Conservation (phyloP, 257 asterid genomes). For the Nicotiana sylvestris region DNA sequence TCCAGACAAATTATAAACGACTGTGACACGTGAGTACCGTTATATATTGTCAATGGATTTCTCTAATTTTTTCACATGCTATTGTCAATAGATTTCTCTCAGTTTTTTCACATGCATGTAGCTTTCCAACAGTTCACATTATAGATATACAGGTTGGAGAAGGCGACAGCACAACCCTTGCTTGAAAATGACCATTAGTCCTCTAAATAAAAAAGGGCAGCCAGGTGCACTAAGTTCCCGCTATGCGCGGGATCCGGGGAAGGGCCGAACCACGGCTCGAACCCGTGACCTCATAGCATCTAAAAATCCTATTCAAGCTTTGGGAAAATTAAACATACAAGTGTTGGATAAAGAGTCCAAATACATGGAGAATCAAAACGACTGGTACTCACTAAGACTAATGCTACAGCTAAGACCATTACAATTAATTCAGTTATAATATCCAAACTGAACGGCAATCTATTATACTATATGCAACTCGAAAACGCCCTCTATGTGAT, state of each 20-base stretch:
- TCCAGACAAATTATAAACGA: not conserved
- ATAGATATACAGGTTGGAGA: constrained; percentile 2
- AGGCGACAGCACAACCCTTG: not conserved
- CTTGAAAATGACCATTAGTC: not conserved
- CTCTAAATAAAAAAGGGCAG: not conserved
- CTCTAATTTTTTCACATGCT: not conserved
- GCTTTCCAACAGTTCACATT: not conserved
- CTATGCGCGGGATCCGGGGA: too few species aligned
- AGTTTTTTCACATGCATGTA: not conserved
- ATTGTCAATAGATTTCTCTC: too few species aligned
- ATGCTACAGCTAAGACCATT: not conserved
- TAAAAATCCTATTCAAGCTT: not conserved
- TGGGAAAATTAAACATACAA: not conserved
- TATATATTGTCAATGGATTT: not conserved
- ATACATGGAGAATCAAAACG: not conserved
- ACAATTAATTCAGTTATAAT: not conserved
- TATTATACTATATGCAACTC: not conserved
- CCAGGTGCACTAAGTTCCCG: too few species aligned
- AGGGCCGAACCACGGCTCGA: too few species aligned
- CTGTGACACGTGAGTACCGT: not conserved
- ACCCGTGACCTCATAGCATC: not conserved
- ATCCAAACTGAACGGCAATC: not conserved
- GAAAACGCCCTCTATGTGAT: not conserved
- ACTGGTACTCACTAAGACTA: not conserved
- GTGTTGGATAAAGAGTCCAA: not conserved